A percentile compares a stretch with the other conserved stretches of the same genome.
Evolutionary conservation across 306 rosid genomes (phyloP).

Genomic region (Amphicarpaea edgeworthii): DNA sequence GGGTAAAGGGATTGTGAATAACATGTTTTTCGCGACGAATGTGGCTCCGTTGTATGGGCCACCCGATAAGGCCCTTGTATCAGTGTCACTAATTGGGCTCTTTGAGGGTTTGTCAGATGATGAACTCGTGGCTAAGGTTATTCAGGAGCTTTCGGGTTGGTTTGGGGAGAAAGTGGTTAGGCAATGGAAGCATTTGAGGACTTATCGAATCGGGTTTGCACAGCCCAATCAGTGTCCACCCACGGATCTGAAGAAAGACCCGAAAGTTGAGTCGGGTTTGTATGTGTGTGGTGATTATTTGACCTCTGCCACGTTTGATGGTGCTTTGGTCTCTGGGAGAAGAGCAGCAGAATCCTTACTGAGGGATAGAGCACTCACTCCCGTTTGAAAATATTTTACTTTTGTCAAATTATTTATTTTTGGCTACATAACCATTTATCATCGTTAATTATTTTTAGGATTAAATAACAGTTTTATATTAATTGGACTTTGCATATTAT

Average conservation of each 20-base stretch:
- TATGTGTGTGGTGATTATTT: constrained; percentile 83
- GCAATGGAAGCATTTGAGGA: constrained; percentile 74
- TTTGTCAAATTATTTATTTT: background rate
- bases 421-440: background rate
- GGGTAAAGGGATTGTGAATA: constrained; percentile 83
- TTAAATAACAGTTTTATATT: background rate
- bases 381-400: constrained; percentile 4
- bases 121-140: constrained; percentile 58
- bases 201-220: constrained; percentile 73
- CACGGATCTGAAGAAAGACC: constrained; percentile 59
- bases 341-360: constrained; percentile 80
- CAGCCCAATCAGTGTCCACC: constrained; percentile 92
- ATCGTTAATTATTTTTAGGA: too few relatives aligned
- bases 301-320: constrained; percentile 87
- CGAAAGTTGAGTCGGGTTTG: constrained; percentile 61
- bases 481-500: background rate
- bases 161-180: constrained; percentile 60
- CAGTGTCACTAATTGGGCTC: constrained; percentile 72
- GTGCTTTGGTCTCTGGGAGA: constrained; percentile 87
- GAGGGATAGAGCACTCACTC: constrained; percentile 49
- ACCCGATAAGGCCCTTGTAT: constrained; percentile 61
- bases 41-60: constrained; percentile 87
- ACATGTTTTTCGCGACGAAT: constrained; percentile 90
- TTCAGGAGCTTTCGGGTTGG: constrained; percentile 70
- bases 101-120: constrained; percentile 55